These are phyloP conservation scores for Takashimella koratensis DNA, from an alignment of 1,284 basidiomycete genomes.

Conservation along the genomic window DNA sequence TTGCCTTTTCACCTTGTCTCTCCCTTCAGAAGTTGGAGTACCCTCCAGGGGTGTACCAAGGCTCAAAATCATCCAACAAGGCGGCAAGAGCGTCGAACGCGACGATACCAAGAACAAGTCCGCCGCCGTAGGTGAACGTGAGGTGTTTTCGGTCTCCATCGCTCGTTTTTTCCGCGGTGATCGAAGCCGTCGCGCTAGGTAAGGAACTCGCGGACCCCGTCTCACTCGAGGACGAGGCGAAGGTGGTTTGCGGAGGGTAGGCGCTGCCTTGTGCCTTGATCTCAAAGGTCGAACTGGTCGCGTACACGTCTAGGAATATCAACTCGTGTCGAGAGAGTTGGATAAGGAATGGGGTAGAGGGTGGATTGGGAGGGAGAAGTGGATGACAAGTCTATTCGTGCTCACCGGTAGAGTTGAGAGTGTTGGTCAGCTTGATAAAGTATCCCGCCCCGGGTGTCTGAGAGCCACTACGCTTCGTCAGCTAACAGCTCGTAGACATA, in stretches of 20 bases:
- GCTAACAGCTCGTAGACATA: not conserved
- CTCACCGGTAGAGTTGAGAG: conserved; percentile 59
- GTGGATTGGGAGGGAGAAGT: not conserved
- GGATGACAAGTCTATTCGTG: conserved; percentile 6
- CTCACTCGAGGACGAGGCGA: conserved; percentile 38
- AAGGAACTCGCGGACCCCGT: conserved; percentile 6
- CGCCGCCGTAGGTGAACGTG: not conserved
- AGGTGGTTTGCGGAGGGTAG: conserved; percentile 56
- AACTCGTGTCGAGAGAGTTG: conserved; percentile 4
- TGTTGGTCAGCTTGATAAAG: conserved; percentile 58
- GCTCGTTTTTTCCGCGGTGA: not conserved
- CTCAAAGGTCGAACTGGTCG: conserved; percentile 60
- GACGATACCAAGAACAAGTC: not conserved
- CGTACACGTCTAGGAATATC: conserved; percentile 56
- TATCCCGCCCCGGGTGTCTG: conserved; percentile 51
- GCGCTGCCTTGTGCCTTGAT: conserved; percentile 61
- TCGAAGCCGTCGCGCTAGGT: not conserved
- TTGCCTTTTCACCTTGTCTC: no score
- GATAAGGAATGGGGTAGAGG: no score
- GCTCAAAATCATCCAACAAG: not conserved
- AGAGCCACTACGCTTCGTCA: not conserved
- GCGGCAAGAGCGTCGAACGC: not conserved
- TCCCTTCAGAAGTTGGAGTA: not conserved
- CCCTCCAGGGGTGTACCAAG: not conserved
- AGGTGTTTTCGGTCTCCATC: not conserved